Base-by-base conservation (phyloP, 106 monocot genomes). In the Dendrobium catenatum region DNA sequence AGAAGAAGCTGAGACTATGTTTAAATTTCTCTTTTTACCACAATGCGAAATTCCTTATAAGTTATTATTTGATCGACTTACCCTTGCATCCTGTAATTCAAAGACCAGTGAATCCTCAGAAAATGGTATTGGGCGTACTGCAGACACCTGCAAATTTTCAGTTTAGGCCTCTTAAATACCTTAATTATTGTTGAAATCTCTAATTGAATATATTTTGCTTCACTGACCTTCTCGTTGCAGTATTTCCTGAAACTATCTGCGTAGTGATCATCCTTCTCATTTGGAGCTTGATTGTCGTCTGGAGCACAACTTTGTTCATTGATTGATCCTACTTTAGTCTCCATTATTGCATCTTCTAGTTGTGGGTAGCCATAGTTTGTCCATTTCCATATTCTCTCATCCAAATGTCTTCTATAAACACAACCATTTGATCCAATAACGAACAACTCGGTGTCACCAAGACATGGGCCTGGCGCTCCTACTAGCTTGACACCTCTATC, bases 71-170 rank as follows among this genome's bases (percentile, higher is more conserved):
- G 33, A 72, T 72, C 48, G 68, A 61, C 88, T 88, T 87, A 96
- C 96, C 88, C 96, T 93, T 40, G 93, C 93, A 80, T 96, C 96
- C 75, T 87, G 85, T 54, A 93, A 81, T 77, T 91, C 85, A 54
- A 96, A 96, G 51, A 96, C 87, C 27, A 96, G 76, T 8, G 96
- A 89, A 72, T 88, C 78, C 24, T 96, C 87, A 0, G 96, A 96
- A 70, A 96, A 91, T 37, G 88, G 83, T 68, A 91, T 88, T 5
- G 96, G 96, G 42, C 96, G 74, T 24, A 85, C 80, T 4, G 90
- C 68, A 9, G 89, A 83, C n/a, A 96, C 91, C 95, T 96, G 90
- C 81, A 83, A 77, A 76, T 49, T 77, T 56, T 37, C n/a, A 81
- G 18, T 11, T 55, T 13, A 72, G 0, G 20, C 56, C 9, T 29